These are phyloP conservation scores for Blastobotrys buckinghamii DNA, from an alignment of 1,139 yeast species.

Conservation along the genomic window DNA sequence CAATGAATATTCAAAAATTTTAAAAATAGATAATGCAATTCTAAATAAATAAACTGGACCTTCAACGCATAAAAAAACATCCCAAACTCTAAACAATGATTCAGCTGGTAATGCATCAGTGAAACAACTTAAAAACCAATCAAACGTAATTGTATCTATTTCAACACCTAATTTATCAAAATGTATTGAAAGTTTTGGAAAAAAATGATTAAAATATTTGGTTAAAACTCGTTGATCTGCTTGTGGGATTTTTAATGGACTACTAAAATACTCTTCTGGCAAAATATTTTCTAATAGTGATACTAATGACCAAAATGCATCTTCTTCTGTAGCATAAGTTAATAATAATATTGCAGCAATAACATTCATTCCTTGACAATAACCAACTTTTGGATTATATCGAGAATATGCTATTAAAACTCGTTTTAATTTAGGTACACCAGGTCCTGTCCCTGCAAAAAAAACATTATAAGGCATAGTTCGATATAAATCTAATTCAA, in stretches of 20 bases:
- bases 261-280: slow-evolving; percentile 42
- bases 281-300: slow-evolving; percentile 48
- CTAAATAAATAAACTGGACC: slow-evolving; percentile 37
- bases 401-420: slow-evolving; percentile 50
- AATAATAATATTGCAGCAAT: slow-evolving; percentile 49
- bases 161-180: slow-evolving; percentile 39
- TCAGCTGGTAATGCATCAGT: slow-evolving; percentile 51
- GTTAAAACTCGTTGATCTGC: slow-evolving; percentile 38
- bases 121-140: slow-evolving; percentile 56
- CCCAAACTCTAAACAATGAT: slow-evolving; percentile 49
- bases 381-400: slow-evolving; percentile 47
- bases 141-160: slow-evolving; percentile 47
- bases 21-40: slow-evolving; percentile 40
- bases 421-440: slow-evolving; percentile 43
- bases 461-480: slow-evolving; percentile 54
- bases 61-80: slow-evolving; percentile 41
- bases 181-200: slow-evolving; percentile 42
- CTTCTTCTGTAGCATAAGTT: slow-evolving; percentile 46
- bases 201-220: slow-evolving; percentile 24
- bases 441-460: slow-evolving; percentile 53
- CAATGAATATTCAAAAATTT: slow-evolving; percentile 37
- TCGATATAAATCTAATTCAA: slow-evolving; percentile 49
- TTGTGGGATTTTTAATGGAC: slow-evolving; percentile 40
- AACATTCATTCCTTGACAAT: slow-evolving; percentile 61
- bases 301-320: slow-evolving; percentile 53